These are phyloP conservation scores for Eudorina sp. DNA, from an alignment of 139 green algal species.

Conservation along the genomic window DNA sequence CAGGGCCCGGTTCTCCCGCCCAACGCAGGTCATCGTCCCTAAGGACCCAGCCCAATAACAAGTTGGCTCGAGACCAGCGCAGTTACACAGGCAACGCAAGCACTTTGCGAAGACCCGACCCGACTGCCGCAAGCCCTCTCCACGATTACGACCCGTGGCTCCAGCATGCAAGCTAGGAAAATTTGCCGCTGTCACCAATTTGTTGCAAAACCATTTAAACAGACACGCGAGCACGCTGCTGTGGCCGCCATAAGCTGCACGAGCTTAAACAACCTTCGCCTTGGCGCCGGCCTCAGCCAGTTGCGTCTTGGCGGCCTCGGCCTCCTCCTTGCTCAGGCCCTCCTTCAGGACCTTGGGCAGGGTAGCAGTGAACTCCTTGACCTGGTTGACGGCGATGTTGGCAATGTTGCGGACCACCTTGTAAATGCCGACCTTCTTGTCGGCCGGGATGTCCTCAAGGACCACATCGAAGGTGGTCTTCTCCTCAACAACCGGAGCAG, in stretches of 20 bases:
- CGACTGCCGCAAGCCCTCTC: background rate
- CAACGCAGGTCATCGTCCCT: background rate
- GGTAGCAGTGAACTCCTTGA: constrained; percentile 66
- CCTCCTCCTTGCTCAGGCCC: constrained; percentile 64
- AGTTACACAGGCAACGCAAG: too few species aligned
- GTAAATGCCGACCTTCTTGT: constrained; percentile 74
- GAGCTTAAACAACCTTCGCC: constrained; percentile 52
- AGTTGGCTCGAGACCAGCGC: too few species aligned
- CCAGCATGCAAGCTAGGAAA: constrained; percentile 23
- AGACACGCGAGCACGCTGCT: background rate
- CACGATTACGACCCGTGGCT: background rate
- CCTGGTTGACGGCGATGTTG: constrained; percentile 66
- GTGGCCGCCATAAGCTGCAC: background rate
- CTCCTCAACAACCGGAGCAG: constrained; percentile 71
- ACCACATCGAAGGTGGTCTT: constrained; percentile 81
- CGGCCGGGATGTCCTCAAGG: constrained; percentile 69
- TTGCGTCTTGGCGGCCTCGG: constrained; percentile 51
- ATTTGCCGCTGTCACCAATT: constrained; percentile 14
- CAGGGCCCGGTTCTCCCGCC: background rate
- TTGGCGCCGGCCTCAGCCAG: constrained; percentile 59
- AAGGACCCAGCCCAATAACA: background rate
- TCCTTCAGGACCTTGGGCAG: constrained; percentile 67
- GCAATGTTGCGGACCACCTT: constrained; percentile 68
- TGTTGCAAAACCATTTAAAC: background rate
- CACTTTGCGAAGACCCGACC: background rate